A percentile compares a stretch with the other conserved stretches of the same genome.
Conservation (phyloP, 108 stramenopile genomes). For the Fistulifera pelliculosa region DNA sequence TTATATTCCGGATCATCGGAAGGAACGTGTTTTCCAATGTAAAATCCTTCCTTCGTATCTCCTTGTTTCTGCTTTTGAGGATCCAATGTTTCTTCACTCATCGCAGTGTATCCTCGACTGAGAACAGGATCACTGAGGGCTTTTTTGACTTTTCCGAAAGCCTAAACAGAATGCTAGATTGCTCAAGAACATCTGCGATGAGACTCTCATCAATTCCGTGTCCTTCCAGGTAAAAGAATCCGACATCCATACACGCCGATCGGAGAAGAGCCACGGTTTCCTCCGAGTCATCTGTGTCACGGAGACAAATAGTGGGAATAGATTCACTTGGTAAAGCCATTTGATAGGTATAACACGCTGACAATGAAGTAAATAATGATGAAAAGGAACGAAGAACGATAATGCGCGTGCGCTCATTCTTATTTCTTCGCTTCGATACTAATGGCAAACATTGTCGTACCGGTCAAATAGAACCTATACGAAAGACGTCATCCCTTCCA, state of each 20-base stretch:
- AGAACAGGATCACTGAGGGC: conserved; percentile 26
- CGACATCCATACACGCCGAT: conserved; percentile 15
- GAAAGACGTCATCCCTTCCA: too few species aligned
- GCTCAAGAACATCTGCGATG: conserved; percentile 14
- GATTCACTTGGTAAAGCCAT: too few species aligned
- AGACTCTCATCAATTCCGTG: conserved; percentile 17
- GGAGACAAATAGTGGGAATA: too few species aligned
- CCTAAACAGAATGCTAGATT: conserved; percentile 34
- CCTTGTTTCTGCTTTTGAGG: conserved; percentile 22
- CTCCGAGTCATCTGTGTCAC: too few species aligned
- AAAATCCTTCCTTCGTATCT: conserved; percentile 76
- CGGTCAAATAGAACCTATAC: too few species aligned
- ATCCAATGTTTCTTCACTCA: conserved; percentile 58
- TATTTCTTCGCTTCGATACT: too few species aligned
- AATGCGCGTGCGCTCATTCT: too few species aligned
- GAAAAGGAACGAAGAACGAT: too few species aligned
- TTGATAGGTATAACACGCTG: too few species aligned
- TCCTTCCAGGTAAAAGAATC: conserved; percentile 24
- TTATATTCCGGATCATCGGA: conserved; percentile 24
- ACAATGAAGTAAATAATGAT: too few species aligned
- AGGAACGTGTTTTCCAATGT: conserved; percentile 52
- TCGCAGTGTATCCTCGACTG: conserved; percentile 51
- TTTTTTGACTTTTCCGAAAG: conserved; percentile 32
- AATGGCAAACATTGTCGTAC: too few species aligned
- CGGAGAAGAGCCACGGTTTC: conserved; percentile 5